These are phyloP conservation scores for Candida caryicola DNA, from an alignment of 805 yeast genomes.

Conservation along the genomic window DNA sequence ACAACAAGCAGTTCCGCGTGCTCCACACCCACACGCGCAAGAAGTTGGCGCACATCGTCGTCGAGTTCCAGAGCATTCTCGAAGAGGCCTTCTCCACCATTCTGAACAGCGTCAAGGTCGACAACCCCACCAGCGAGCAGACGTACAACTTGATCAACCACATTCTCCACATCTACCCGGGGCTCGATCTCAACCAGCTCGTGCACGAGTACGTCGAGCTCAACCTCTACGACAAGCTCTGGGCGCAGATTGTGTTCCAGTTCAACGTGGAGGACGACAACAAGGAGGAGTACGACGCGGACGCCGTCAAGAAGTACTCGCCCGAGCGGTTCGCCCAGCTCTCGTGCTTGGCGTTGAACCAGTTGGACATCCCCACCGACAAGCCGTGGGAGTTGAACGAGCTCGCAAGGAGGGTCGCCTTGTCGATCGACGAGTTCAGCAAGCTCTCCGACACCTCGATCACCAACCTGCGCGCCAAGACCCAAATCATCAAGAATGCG, in stretches of 20 bases:
- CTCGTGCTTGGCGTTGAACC: conserved; percentile 46
- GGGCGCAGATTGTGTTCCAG: conserved; percentile 48
- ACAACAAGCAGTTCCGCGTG: conserved; percentile 30
- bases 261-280: conserved; percentile 26
- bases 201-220: conserved; percentile 71
- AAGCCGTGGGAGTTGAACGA: conserved; percentile 40
- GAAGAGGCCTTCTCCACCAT: conserved; percentile 35
- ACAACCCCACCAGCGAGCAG: conserved; percentile 34
- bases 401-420: conserved; percentile 39
- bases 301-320: conserved; percentile 27
- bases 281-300: conserved; percentile 17
- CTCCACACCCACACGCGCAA: conserved; percentile 31
- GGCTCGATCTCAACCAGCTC: conserved; percentile 47
- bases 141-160: conserved; percentile 29
- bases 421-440: conserved; percentile 53
- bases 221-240: conserved; percentile 62
- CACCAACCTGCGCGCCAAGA: conserved; percentile 45
- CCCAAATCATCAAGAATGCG: conserved; percentile 48
- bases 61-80: conserved; percentile 32
- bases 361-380: conserved; percentile 44
- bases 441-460: conserved; percentile 39
- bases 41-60: conserved; percentile 22
- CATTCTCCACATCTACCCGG: conserved; percentile 33
- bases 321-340: conserved; percentile 32
- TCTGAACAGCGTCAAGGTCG: conserved; percentile 37